Evolutionary conservation across 176 grass and related monocot genomes (phyloP).

Genomic region (Ensete ventricosum): DNA sequence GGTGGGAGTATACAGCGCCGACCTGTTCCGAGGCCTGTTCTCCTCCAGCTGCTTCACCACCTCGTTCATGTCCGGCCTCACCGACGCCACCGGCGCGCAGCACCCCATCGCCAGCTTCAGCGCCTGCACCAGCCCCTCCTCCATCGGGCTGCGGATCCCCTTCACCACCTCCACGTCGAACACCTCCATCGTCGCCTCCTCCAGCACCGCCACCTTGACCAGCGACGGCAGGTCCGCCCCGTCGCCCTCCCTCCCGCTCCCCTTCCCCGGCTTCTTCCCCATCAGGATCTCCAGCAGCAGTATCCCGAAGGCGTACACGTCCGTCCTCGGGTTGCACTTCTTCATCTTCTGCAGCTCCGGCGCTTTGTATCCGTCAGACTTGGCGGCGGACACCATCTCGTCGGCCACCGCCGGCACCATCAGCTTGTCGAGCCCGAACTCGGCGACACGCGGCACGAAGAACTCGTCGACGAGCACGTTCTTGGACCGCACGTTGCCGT

Average conservation of each 20-base stretch:
- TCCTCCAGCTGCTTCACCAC: conserved; percentile 33
- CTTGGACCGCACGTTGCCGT: conserved; percentile 59
- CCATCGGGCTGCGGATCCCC: conserved; percentile 40
- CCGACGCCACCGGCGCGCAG: conserved; percentile 57
- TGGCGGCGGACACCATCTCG: conserved; percentile 41
- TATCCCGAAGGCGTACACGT: conserved; percentile 89
- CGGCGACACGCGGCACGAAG: conserved; percentile 43
- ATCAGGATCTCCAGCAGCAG: conserved; percentile 73
- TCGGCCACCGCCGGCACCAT: conserved; percentile 61
- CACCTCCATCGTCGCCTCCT: conserved; percentile 58
- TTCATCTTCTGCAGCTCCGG: conserved; percentile 62
- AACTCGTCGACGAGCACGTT: conserved; percentile 61
- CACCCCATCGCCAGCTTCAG: conserved; percentile 87
- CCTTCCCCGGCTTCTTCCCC: conserved; percentile 34
- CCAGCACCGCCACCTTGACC: conserved; percentile 73
- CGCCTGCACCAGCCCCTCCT: conserved; percentile 47
- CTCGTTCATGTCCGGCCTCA: conserved; percentile 46
- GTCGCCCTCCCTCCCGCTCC: conserved; percentile 5
- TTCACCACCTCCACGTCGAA: conserved; percentile 56
- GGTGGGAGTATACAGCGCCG: conserved; percentile 49
- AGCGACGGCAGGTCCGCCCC: conserved; percentile 41
- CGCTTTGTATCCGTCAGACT: conserved; percentile 60
- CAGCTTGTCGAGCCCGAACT: conserved; percentile 46
- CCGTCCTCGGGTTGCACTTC: conserved; percentile 46
- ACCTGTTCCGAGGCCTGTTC: conserved; percentile 43